Evolutionary conservation across 805 yeast species (phyloP), one percentile per base, ranked within the genome.

Genomic region (Lipomyces sp.): DNA sequence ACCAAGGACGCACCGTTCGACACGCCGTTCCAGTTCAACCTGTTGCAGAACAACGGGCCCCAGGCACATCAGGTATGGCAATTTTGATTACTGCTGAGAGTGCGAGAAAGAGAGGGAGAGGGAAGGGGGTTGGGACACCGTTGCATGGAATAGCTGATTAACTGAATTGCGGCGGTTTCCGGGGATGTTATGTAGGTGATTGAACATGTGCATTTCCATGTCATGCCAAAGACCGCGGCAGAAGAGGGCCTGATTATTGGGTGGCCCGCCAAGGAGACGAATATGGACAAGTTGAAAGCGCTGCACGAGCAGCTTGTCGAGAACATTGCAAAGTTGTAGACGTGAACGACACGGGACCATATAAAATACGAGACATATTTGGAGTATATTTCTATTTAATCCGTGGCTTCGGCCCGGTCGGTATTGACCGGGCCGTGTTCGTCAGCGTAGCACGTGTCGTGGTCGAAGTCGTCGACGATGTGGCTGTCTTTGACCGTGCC

Each of bases 131-230:
- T 8, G 10, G 13, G 7, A 35, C 14, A 8, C 7, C 39, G 19
- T 7, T 35, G 7, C 19, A 18, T 7, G 39, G 7, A 18, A 34
- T 5, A 16, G 24, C 29, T 23, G 41, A 38, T 39, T 22, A 39
- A 26, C n/a, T n/a, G n/a, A n/a, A n/a, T n/a, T 24, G 16, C n/a
- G 11, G 35, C 23, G 39, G n/a, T 21, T 35, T 18, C 14, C 19
- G 23, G 13, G 21, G 23, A 21, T 37, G 41, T 18, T 42, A 24
- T n/a, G 32, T 32, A 55, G 59, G 84, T 78, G 49, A 98, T 93
- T 50, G 93, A 86, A 61, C 98, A 91, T 67, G 97, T 93, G 51
- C 98, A 91, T 68, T 86, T 93, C 78, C 98, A 91, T 68, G 80
- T 91, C 68, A 91, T 91, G 66, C 98, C 98, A 44, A 91, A 91